These are phyloP conservation scores for Backusella parvicylindrica DNA, from an alignment of 192 early-diverging fungal genomes.

Conservation along the genomic window DNA sequence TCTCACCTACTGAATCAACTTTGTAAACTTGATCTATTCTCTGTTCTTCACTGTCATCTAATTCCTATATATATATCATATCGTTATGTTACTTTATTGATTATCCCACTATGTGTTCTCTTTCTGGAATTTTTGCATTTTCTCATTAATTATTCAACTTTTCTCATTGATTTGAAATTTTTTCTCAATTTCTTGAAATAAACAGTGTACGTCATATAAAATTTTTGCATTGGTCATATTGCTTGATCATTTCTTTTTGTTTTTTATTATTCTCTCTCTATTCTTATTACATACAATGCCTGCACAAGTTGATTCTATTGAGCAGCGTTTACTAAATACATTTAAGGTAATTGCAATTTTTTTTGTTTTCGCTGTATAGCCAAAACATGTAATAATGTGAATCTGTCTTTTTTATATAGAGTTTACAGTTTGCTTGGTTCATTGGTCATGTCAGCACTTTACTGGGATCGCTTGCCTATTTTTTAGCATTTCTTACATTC, in stretches of 20 bases:
- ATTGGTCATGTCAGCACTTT: slow-evolving; percentile 43
- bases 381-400: neutral
- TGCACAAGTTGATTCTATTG: neutral
- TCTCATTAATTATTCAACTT: no score
- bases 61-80: no score
- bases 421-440: slow-evolving; percentile 53
- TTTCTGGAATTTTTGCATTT: no score
- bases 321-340: neutral
- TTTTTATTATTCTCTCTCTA: no score
- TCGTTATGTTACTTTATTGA: no score
- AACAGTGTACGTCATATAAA: neutral
- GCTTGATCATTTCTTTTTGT: neutral
- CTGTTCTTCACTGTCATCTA: no score
- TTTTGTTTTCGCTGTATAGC: no score
- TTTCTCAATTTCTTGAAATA: no score
- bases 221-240: neutral
- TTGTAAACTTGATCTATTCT: no score
- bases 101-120: no score
- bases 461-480: slow-evolving; percentile 35
- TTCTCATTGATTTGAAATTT: no score
- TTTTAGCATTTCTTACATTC: slow-evolving; percentile 41
- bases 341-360: neutral
- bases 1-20: no score
- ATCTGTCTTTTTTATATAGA: slow-evolving; percentile 19
- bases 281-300: neutral